Percentiles rank a stretch among this genome's conserved stretches.
These are phyloP conservation scores for Aspergillus homomorphus DNA, from an alignment of 495 filamentous ascomycete species.

Conservation along the genomic window DNA sequence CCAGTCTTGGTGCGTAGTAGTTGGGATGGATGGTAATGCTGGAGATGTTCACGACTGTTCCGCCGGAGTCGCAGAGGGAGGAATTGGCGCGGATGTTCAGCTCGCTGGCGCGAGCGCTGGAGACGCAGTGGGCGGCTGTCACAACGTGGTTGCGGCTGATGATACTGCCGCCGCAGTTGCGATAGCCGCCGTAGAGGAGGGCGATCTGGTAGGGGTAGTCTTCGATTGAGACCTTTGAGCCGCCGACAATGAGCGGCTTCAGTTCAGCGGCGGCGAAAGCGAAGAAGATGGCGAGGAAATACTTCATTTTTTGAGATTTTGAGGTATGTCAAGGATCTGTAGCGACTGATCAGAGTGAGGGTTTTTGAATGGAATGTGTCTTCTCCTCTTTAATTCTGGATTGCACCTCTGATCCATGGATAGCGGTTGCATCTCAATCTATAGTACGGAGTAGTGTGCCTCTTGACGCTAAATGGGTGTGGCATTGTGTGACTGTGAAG, in stretches of 20 bases:
- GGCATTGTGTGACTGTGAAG: too few relatives aligned
- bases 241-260: neutral
- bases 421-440: too few relatives aligned
- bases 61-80: neutral
- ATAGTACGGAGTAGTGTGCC: too few relatives aligned
- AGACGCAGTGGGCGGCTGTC: slow-evolving; percentile 13
- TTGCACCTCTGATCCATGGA: too few relatives aligned
- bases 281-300: neutral
- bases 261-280: neutral
- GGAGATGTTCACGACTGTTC: neutral
- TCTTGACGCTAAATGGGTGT: too few relatives aligned
- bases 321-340: too few relatives aligned
- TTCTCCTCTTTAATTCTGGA: too few relatives aligned
- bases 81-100: slow-evolving; percentile 9
- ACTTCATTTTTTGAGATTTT: neutral
- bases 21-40: slow-evolving; percentile 5
- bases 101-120: neutral
- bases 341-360: too few relatives aligned
- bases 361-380: too few relatives aligned
- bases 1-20: slow-evolving; percentile 1
- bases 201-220: slow-evolving; percentile 5
- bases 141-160: slow-evolving; percentile 7
- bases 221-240: slow-evolving; percentile 1
- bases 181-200: neutral
- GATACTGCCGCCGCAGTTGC: slow-evolving; percentile 13